Percentiles rank a stretch among this genome's conserved stretches.
Conservation (phyloP, 2,329 filamentous ascomycete genomes). For the Spiromastix sp. region DNA sequence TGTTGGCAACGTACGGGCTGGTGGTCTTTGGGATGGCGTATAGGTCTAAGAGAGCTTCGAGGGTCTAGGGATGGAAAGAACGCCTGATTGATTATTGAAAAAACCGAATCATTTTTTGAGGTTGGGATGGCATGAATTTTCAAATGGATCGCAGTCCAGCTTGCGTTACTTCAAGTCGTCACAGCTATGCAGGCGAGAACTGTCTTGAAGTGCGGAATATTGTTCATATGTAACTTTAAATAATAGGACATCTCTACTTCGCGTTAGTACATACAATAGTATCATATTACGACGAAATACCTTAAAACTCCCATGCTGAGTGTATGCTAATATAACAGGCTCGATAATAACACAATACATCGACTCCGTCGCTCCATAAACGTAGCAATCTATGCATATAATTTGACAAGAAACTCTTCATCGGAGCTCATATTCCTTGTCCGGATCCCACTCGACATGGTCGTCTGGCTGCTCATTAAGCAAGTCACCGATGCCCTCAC, state of each 20-base stretch:
- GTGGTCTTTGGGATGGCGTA: constrained; percentile 68
- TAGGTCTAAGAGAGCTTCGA: constrained; percentile 21
- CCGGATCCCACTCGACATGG: constrained; percentile 26
- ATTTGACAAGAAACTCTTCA: too few species aligned
- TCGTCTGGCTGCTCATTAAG: constrained; percentile 57
- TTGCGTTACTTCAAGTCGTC: too few species aligned
- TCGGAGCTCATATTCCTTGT: constrained; percentile 22
- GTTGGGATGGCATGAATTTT: neutral
- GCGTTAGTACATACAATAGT: neutral
- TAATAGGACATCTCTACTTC: neutral
- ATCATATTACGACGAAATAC: neutral
- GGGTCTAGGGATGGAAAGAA: constrained; percentile 1
- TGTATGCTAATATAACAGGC: too few species aligned
- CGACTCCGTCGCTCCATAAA: too few species aligned
- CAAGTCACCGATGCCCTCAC: constrained; percentile 56
- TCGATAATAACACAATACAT: too few species aligned
- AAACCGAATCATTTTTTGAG: neutral
- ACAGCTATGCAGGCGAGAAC: too few species aligned
- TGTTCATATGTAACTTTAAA: neutral
- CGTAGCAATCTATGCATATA: too few species aligned
- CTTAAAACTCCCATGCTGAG: too few species aligned
- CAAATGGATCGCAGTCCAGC: neutral
- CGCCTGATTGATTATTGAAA: neutral
- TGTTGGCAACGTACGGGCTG: constrained; percentile 69
- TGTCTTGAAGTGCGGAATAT: neutral